These are phyloP conservation scores for Bassia scoparia DNA, from an alignment of 148 eudicot species.

Conservation along the genomic window DNA sequence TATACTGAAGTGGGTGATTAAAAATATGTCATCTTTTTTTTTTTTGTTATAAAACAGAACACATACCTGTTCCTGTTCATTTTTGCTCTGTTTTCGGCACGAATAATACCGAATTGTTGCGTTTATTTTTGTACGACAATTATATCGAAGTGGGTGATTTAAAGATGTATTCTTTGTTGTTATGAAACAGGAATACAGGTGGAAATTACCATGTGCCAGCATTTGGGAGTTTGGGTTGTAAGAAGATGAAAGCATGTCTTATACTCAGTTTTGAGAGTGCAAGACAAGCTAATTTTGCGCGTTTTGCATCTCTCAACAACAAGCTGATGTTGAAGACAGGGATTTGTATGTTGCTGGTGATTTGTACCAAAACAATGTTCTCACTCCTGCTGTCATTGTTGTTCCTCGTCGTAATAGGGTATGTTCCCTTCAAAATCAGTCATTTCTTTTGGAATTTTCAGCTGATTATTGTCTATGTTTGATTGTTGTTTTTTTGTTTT, in stretches of 20 bases:
- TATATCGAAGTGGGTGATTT: too few relatives aligned
- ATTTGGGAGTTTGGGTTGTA: conserved; percentile 88
- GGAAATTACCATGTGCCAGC: conserved; percentile 68
- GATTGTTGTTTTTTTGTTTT: too few relatives aligned
- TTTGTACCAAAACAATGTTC: conserved; percentile 63
- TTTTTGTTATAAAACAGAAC: too few relatives aligned
- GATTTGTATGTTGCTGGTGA: conserved; percentile 89
- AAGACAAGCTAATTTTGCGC: conserved; percentile 36
- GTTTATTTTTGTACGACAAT: too few relatives aligned
- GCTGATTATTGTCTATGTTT: too few relatives aligned
- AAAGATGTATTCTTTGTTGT: too few relatives aligned
- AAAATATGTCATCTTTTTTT: too few relatives aligned
- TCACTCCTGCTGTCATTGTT: conserved; percentile 81
- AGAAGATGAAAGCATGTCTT: conserved; percentile 39
- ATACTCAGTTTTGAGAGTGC: conserved; percentile 77
- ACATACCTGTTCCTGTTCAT: background rate
- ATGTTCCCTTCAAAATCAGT: background rate
- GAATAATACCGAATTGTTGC: too few relatives aligned
- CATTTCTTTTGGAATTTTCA: too few relatives aligned
- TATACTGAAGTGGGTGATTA: too few relatives aligned
- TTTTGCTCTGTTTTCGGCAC: background rate
- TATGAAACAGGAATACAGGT: conserved; percentile 27
- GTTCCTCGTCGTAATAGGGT: conserved; percentile 85
- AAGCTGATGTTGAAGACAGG: conserved; percentile 39
- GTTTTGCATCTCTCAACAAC: conserved; percentile 18